These are phyloP conservation scores for Ilyonectria destructans DNA, from an alignment of 2,329 filamentous ascomycete species.

Conservation along the genomic window DNA sequence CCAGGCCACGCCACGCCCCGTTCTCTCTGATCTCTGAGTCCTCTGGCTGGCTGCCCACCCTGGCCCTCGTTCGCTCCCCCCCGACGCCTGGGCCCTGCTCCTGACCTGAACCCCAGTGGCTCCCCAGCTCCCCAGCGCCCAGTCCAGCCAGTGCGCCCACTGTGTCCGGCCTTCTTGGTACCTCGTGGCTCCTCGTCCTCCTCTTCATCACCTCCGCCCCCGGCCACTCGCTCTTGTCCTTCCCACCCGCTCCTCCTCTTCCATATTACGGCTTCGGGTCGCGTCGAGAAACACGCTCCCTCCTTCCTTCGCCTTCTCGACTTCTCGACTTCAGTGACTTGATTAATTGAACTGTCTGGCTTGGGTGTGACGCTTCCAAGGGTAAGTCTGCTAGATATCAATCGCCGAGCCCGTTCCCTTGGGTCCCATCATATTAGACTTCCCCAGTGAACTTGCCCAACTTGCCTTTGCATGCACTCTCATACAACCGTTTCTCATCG, in stretches of 20 bases:
- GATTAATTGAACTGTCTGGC: constrained; percentile 31
- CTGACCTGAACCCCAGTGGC: constrained; percentile 8
- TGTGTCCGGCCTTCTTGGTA: constrained; percentile 25
- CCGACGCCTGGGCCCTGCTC: constrained; percentile 15
- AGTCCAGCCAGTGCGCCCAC: constrained; percentile 24
- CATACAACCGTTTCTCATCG: constrained; percentile 20
- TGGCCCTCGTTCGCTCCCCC: constrained; percentile 22
- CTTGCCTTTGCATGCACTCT: constrained; percentile 23
- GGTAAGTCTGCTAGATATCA: constrained; percentile 39
- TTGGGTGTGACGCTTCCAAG: constrained; percentile 39
- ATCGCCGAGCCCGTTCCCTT: constrained; percentile 24
- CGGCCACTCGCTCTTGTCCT: constrained; percentile 35
- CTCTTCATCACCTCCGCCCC: constrained; percentile 49
- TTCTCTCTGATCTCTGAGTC: background rate
- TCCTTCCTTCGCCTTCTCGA: constrained; percentile 26
- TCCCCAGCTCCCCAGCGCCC: background rate
- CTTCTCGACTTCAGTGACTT: constrained; percentile 32
- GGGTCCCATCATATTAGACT: constrained; percentile 24
- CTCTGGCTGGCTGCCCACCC: background rate
- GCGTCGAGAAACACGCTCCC: constrained; percentile 39
- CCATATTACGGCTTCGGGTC: constrained; percentile 41
- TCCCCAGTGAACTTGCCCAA: constrained; percentile 17
- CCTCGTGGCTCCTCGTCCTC: constrained; percentile 24
- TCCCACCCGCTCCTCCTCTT: constrained; percentile 36
- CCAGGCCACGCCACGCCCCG: constrained; percentile 7